A percentile compares a stretch with the other conserved stretches of the same genome.
phyloP scores from a whole-genome alignment of 208 protist species.

The Jaenimonas drosophilae region DNA sequence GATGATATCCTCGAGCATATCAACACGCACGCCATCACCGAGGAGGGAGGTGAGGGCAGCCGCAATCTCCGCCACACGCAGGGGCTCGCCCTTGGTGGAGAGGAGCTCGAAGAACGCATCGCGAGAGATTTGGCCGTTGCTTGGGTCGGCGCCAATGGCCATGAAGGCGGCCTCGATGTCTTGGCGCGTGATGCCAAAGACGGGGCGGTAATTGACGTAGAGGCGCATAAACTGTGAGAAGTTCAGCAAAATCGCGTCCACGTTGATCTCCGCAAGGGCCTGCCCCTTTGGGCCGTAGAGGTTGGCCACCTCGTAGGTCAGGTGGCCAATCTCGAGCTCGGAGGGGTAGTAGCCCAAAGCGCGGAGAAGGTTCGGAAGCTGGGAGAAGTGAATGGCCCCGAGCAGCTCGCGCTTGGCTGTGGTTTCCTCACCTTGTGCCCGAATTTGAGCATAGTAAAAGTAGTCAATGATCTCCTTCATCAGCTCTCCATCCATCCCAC shows the following conservation, averaged over 20 bases:
- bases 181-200: constrained; percentile 82
- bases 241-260: constrained; percentile 72
- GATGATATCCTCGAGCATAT: constrained; percentile 86
- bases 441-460: constrained; percentile 96
- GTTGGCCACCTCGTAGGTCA: constrained; percentile 90
- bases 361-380: constrained; percentile 92
- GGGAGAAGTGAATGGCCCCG: constrained; percentile 82
- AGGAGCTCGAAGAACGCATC: constrained; percentile 74
- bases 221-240: constrained; percentile 89
- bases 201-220: constrained; percentile 93
- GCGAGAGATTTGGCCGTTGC: constrained; percentile 56
- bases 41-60: constrained; percentile 79
- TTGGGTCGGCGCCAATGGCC: constrained; percentile 61
- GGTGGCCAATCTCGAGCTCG: constrained; percentile 87
- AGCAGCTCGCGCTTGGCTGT: constrained; percentile 85
- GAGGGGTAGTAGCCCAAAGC: constrained; percentile 94
- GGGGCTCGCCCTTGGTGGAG: constrained; percentile 55
- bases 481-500: constrained; percentile 76
- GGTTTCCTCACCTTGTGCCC: constrained; percentile 91
- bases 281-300: constrained; percentile 50
- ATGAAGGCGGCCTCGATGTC: constrained; percentile 87
- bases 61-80: constrained; percentile 59
- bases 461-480: constrained; percentile 94
- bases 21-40: constrained; percentile 70
- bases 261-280: constrained; percentile 53